Evolutionary conservation across 371 early-diverging fungal genomes (phyloP), one percentile per base, ranked within the genome.

Genomic region (Phascolomyces articulosus): DNA sequence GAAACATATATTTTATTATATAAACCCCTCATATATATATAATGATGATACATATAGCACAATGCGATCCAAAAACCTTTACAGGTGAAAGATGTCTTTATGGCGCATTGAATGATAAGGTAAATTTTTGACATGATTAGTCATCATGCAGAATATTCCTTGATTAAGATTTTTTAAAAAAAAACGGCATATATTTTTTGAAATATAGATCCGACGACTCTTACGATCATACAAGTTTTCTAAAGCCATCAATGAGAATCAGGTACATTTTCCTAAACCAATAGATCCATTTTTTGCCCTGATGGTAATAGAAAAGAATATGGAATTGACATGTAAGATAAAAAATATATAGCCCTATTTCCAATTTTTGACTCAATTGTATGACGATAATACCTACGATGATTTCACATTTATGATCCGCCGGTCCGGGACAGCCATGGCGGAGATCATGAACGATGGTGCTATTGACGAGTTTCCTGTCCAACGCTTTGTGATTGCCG

Each of bases 21-120:
- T 20, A 13, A 9, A 3, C 24, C 4, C 9, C 18, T 4, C 28
- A 15, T 56, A 18, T 18, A 44, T 41, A 10, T 29, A 40, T 69
- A 15, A 65, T n/a, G n/a, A 34, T 34, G 51, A 41, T 73, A 65
- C 60, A 51, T 67, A 68, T 71, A 23, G 77, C 77, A 23, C 69
- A 74, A 29, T 80, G 75, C 61, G 77, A 77, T 62, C 69, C 68
- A 26, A 67, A 75, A 31, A 80, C 80, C 1, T 80, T 77, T 62
- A 66, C 75, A 66, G 80, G 77, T 18, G 69, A 74, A 62, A 70
- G 80, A 55, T 80, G 80, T 60, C 55, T 75, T 1, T 77, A 80
- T 63, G 78, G 75, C 18, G 77, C 80, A 53, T 60, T 80, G 13
- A 76, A 66, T 21, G 67, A 65, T 44, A 65, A 60, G 44, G 65